These are phyloP conservation scores for Mucor sp. DNA, from an alignment of 371 early-diverging fungal genomes.

Conservation along the genomic window DNA sequence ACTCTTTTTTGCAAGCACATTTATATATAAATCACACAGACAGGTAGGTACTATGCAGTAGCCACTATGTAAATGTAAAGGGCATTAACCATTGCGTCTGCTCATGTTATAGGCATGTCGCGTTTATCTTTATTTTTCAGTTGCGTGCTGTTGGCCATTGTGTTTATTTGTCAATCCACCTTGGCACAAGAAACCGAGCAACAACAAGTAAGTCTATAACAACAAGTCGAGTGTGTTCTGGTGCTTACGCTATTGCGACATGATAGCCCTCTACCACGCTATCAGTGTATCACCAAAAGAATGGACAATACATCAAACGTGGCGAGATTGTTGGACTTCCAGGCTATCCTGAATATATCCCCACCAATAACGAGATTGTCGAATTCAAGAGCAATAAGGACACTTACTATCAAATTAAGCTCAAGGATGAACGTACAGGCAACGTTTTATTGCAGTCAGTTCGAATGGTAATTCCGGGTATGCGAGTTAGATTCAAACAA, in stretches of 20 bases:
- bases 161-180: background rate
- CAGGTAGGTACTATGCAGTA: background rate
- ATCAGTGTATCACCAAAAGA: conserved; percentile 24
- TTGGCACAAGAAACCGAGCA: conserved; percentile 4
- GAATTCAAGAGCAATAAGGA: conserved; percentile 14
- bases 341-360: conserved; percentile 19
- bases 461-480: conserved; percentile 18
- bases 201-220: background rate
- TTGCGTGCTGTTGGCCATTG: background rate
- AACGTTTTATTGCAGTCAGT: conserved; percentile 21
- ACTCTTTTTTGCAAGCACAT: background rate
- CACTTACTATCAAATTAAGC: conserved; percentile 28
- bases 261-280: conserved; percentile 1
- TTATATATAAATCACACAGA: background rate
- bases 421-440: conserved; percentile 30
- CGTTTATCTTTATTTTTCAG: background rate
- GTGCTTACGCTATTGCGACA: background rate
- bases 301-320: conserved; percentile 32
- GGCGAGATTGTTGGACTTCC: conserved; percentile 31
- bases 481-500: background rate
- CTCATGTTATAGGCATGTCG: conserved; percentile 5
- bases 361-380: conserved; percentile 22
- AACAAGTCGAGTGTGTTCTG: background rate
- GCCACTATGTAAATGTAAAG: too few species aligned
- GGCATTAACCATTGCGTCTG: background rate